Base-by-base conservation (phyloP, 2,329 filamentous ascomycete species). In the Colletotrichum higginsianum region DNA sequence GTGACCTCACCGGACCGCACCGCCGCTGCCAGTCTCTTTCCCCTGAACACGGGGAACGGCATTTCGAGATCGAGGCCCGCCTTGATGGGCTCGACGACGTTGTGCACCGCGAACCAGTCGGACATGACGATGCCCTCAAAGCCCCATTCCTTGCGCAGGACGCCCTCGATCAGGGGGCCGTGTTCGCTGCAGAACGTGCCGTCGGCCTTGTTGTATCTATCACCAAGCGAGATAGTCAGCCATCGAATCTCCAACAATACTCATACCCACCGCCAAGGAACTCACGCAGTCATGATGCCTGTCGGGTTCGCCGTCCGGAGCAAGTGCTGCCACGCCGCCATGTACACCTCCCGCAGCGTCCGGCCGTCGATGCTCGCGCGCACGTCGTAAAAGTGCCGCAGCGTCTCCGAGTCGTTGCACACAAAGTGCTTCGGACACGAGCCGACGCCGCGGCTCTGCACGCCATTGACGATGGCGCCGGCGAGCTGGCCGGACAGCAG, bases 401-500 rank as follows among this genome's bases (percentile, higher is more conserved):
- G 52, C 9, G 67, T 73, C 73, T 76, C 75, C n/a, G 73, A 72
- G 63, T 84, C 82, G 75, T 83, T 84, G 64, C 79, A 81, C 7
- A 81, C 78, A 72, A 83, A 83, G 72, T 84, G 82, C 75, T 84
- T 84, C 47, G 82, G 79, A 1, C 79, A 81, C 15, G 82, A 79
- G 15, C 78, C 78, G 38, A 83, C 77, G 18, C 80, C 80, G 21
- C 75, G 77, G 6, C 77, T 77, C 65, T 83, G 80, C n/a, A 83
- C 79, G n/a, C 80, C 82, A 61, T 79, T 81, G 49, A 84, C 79
- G 52, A 83, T 80, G 57, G 80, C 77, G 21, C 81, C 82, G 18
- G 83, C 83, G 47, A 83, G 76, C 40, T 82, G 76, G 16, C 84
- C 84, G 42, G 83, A 80, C 2, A 85, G 76, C 18, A 85, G 76